These are phyloP conservation scores for Hepatocystis sp. DNA, from an alignment of 169 alveolate species.

Conservation along the genomic window DNA sequence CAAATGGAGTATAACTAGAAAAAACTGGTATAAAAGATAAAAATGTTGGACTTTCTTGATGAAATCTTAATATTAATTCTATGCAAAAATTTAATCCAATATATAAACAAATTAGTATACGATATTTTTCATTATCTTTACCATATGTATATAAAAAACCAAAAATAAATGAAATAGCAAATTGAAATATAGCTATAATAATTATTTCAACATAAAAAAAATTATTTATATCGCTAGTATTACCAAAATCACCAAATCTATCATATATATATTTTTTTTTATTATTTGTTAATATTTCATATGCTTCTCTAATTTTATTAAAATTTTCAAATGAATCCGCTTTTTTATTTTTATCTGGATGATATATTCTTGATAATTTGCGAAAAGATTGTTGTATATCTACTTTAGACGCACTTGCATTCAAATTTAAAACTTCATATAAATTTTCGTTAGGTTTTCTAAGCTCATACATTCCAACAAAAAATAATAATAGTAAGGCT, in stretches of 20 bases:
- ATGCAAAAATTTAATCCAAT: constrained; percentile 58
- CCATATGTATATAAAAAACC: constrained; percentile 76
- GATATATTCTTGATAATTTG: constrained; percentile 87
- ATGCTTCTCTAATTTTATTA: constrained; percentile 93
- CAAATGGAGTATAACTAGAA: constrained; percentile 63
- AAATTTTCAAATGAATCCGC: constrained; percentile 88
- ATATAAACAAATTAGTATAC: constrained; percentile 60
- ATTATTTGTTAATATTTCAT: constrained; percentile 91
- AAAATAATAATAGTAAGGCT: constrained; percentile 34
- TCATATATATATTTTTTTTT: constrained; percentile 92
- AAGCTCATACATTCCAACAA: constrained; percentile 65
- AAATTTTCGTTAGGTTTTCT: constrained; percentile 57
- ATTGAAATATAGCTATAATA: constrained; percentile 73
- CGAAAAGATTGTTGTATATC: constrained; percentile 66
- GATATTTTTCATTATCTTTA: constrained; percentile 65
- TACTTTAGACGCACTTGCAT: constrained; percentile 20
- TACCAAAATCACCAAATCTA: constrained; percentile 93
- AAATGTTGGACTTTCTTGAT: constrained; percentile 40
- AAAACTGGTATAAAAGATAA: constrained; percentile 44
- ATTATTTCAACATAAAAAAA: constrained; percentile 67
- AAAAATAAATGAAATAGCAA: constrained; percentile 75
- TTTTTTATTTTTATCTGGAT: constrained; percentile 92
- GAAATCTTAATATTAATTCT: constrained; percentile 53
- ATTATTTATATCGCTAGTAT: constrained; percentile 41
- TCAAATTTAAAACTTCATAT: constrained; percentile 47